These are phyloP conservation scores for Stemphylium vesicarium DNA, from an alignment of 2,329 filamentous ascomycete species.

Conservation along the genomic window DNA sequence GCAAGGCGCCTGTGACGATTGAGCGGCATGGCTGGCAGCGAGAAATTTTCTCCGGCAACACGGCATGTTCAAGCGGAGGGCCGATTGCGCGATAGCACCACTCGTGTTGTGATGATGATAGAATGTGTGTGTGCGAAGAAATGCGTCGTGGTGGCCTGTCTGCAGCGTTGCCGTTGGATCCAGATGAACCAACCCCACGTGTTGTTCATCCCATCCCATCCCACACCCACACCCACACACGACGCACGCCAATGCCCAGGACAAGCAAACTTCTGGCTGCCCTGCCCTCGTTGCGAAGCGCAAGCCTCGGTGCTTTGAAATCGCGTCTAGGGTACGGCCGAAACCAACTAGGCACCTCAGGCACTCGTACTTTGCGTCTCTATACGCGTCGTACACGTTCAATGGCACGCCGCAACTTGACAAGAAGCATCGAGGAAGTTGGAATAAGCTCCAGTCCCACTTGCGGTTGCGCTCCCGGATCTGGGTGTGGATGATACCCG, in stretches of 20 bases:
- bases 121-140: too few species aligned
- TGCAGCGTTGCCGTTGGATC: conserved; percentile 2
- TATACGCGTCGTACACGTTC: too few species aligned
- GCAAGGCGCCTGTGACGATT: conserved; percentile 5
- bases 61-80: conserved; percentile 4
- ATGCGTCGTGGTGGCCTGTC: too few species aligned
- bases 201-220: conserved; percentile 18
- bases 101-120: too few species aligned
- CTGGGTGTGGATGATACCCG: conserved; percentile 31
- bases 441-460: conserved; percentile 45
- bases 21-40: conserved; percentile 6
- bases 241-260: neutral
- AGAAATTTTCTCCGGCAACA: conserved; percentile 18
- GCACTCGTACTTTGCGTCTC: too few species aligned
- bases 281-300: too few species aligned
- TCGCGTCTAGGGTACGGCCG: neutral
- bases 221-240: neutral
- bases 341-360: too few species aligned
- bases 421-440: conserved; percentile 21
- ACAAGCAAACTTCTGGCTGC: neutral
- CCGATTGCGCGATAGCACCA: neutral
- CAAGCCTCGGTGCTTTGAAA: conserved; percentile 1
- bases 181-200: conserved; percentile 29
- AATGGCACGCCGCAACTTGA: too few species aligned
- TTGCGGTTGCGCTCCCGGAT: conserved; percentile 34